Conservation (phyloP, 2,329 filamentous ascomycete genomes). For the Trichoderma aggressivum region DNA sequence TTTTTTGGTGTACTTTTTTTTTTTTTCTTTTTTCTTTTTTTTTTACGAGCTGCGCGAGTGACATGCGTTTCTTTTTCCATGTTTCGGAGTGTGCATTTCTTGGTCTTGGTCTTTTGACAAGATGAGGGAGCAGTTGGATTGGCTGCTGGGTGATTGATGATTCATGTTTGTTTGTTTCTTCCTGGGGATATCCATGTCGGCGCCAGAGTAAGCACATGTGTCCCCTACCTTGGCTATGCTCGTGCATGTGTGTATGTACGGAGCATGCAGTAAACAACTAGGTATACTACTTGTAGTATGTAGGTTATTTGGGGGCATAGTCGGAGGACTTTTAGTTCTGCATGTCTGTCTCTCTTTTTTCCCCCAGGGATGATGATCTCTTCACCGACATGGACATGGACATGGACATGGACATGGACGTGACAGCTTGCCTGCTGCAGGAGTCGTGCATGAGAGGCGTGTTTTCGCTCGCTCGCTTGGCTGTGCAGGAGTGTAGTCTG, state of each 20-base stretch:
- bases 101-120: neutral
- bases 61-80: neutral
- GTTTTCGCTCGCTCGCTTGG: neutral
- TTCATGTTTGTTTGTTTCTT: neutral
- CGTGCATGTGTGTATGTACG: neutral
- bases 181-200: neutral
- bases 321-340: neutral
- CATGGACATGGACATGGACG: neutral
- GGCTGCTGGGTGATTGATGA: neutral
- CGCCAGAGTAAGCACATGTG: neutral
- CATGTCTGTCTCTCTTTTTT: neutral
- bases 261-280: neutral
- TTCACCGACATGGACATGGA: slow-evolving; percentile 8
- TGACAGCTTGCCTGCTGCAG: neutral
- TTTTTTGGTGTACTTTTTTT: neutral
- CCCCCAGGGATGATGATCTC: neutral
- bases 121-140: neutral
- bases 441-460: neutral
- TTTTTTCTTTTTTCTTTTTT: no score
- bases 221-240: neutral
- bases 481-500: neutral
- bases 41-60: slow-evolving; percentile 6
- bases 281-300: neutral
- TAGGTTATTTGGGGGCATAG: neutral
- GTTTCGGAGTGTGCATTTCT: neutral